These are phyloP conservation scores for Corylus americana DNA, from an alignment of 306 rosid species.

Conservation along the genomic window DNA sequence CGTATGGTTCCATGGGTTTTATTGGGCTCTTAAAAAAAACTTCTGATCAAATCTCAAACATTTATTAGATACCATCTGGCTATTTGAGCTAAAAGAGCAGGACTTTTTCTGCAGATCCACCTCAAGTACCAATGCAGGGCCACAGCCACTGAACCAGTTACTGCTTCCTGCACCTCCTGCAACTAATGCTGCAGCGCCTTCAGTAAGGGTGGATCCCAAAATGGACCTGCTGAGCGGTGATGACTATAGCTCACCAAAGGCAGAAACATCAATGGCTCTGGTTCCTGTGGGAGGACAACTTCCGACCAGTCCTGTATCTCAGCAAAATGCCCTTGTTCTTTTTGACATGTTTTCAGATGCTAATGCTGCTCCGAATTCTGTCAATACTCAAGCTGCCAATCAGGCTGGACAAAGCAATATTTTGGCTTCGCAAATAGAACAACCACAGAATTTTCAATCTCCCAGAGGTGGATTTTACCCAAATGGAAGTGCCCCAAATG, in stretches of 20 bases:
- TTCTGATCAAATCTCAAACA: constrained; percentile 15
- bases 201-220: constrained; percentile 55
- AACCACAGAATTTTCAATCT: constrained; percentile 59
- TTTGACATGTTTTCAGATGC: constrained; percentile 75
- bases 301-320: constrained; percentile 55
- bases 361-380: constrained; percentile 42
- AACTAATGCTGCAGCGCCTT: constrained; percentile 51
- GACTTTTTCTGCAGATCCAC: constrained; percentile 52
- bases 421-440: constrained; percentile 51
- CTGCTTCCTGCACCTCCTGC: constrained; percentile 74
- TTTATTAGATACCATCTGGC: constrained; percentile 21
- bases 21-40: neutral
- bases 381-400: constrained; percentile 50
- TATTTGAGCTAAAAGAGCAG: constrained; percentile 25
- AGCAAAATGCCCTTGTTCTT: constrained; percentile 85
- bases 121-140: constrained; percentile 59
- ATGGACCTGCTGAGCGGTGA: constrained; percentile 97
- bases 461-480: constrained; percentile 61
- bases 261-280: constrained; percentile 83
- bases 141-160: constrained; percentile 71
- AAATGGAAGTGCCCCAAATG: constrained; percentile 57
- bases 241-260: constrained; percentile 74
- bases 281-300: constrained; percentile 79
- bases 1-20: neutral
- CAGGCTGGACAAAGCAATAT: constrained; percentile 44